Evolutionary conservation across 352 stramenopile species (phyloP).

Genomic region (Phytophthora fragariaefolia): DNA sequence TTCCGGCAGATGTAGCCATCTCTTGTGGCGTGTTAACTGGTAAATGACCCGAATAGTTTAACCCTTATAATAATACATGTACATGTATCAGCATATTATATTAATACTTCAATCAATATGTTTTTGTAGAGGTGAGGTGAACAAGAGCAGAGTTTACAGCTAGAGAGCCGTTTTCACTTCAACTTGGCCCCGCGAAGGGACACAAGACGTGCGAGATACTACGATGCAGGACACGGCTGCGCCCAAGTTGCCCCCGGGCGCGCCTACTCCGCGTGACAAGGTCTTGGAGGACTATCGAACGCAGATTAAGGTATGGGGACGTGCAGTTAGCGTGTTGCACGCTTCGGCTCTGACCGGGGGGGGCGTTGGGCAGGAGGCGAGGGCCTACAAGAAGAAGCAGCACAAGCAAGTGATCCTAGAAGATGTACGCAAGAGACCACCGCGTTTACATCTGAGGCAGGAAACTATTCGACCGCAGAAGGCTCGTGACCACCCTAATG

Average conservation of each 20-base stretch:
- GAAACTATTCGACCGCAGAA: conserved; percentile 24
- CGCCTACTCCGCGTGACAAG: conserved; percentile 35
- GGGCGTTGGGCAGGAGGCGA: conserved; percentile 39
- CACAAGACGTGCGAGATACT: neutral
- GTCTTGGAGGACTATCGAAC: conserved; percentile 54
- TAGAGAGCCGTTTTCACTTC: too few relatives aligned
- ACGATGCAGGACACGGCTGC: conserved; percentile 7
- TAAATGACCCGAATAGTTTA: too few relatives aligned
- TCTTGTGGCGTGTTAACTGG: too few relatives aligned
- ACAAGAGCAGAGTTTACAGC: too few relatives aligned
- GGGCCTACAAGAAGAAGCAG: conserved; percentile 50
- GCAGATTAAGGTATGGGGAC: conserved; percentile 41
- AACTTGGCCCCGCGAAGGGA: conserved; percentile 8
- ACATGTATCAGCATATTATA: too few relatives aligned
- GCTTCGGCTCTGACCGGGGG: neutral
- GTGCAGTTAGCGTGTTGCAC: neutral
- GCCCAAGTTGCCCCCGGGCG: neutral
- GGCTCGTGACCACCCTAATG: conserved; percentile 8
- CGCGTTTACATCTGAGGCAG: conserved; percentile 53
- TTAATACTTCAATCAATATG: too few relatives aligned
- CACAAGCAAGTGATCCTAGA: conserved; percentile 74
- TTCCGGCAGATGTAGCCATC: neutral
- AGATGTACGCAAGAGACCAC: conserved; percentile 46
- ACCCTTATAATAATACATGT: too few relatives aligned
- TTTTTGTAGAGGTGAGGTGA: too few relatives aligned